A percentile compares a stretch with the other conserved stretches of the same genome.
These are phyloP conservation scores for Talaromyces sp. DNA, from an alignment of 2,329 filamentous ascomycete species.

Conservation along the genomic window DNA sequence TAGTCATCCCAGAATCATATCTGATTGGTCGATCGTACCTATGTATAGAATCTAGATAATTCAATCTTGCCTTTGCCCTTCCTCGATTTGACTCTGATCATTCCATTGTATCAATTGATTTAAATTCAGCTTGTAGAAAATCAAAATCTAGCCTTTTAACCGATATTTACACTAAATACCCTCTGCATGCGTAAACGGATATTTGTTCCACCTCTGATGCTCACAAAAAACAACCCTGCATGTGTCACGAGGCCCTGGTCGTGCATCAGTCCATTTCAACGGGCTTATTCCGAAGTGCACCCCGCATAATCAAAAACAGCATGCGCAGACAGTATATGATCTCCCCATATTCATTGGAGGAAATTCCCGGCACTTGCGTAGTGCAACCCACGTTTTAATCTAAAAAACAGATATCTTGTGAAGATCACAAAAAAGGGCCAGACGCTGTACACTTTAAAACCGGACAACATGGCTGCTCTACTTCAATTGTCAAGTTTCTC, in stretches of 20 bases:
- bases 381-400: background rate
- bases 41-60: background rate
- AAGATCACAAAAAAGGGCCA: background rate
- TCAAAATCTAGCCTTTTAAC: background rate
- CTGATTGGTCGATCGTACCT: background rate
- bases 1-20: background rate
- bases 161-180: background rate
- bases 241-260: background rate
- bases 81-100: background rate
- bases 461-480: background rate
- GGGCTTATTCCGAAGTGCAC: background rate
- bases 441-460: background rate
- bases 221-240: background rate
- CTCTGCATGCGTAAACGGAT: background rate
- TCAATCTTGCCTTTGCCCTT: background rate
- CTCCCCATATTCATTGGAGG: background rate
- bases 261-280: background rate
- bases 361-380: background rate
- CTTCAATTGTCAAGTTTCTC: background rate
- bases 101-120: background rate
- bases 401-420: background rate
- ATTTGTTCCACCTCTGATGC: constrained; percentile 7
- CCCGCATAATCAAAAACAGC: background rate
- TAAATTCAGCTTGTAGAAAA: background rate
- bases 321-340: background rate